These are phyloP conservation scores for Cladobotryum protrusum DNA, from an alignment of 2,329 filamentous ascomycete genomes.

Conservation along the genomic window DNA sequence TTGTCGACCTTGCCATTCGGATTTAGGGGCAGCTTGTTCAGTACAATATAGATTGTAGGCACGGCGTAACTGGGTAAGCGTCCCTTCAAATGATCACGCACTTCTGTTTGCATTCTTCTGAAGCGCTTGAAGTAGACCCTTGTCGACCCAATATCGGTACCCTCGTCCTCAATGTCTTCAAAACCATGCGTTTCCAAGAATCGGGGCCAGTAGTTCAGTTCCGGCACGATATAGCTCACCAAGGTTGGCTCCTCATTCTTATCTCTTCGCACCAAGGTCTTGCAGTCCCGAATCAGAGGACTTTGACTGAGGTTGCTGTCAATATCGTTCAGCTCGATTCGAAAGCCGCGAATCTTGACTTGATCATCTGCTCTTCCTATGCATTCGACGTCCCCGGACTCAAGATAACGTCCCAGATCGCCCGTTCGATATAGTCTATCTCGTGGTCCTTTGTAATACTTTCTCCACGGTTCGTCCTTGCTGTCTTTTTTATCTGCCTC, in stretches of 20 bases:
- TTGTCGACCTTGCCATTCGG: slow-evolving; percentile 78
- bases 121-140: slow-evolving; percentile 40
- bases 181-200: slow-evolving; percentile 55
- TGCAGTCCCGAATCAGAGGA: slow-evolving; percentile 73
- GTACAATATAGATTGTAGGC: slow-evolving; percentile 28
- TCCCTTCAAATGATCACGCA: slow-evolving; percentile 62
- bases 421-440: slow-evolving; percentile 85
- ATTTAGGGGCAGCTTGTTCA: slow-evolving; percentile 48
- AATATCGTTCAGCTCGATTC: slow-evolving; percentile 92
- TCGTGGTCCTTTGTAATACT: slow-evolving; percentile 72
- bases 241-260: slow-evolving; percentile 64
- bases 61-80: slow-evolving; percentile 38
- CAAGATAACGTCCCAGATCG: slow-evolving; percentile 72
- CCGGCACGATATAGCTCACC: slow-evolving; percentile 83
- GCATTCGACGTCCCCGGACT: slow-evolving; percentile 65
- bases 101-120: slow-evolving; percentile 40
- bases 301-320: slow-evolving; percentile 73
- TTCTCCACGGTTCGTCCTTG: slow-evolving; percentile 65
- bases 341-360: slow-evolving; percentile 93
- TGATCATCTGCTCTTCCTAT: slow-evolving; percentile 80
- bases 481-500: slow-evolving; percentile 53
- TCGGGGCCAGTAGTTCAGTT: slow-evolving; percentile 63
- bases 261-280: slow-evolving; percentile 62
- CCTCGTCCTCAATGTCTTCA: slow-evolving; percentile 50
- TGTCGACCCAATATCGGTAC: slow-evolving; percentile 37